Percentiles rank a stretch among this genome's conserved stretches.
Conservation (phyloP, 2,329 filamentous ascomycete genomes). For the Eutypella sp. region DNA sequence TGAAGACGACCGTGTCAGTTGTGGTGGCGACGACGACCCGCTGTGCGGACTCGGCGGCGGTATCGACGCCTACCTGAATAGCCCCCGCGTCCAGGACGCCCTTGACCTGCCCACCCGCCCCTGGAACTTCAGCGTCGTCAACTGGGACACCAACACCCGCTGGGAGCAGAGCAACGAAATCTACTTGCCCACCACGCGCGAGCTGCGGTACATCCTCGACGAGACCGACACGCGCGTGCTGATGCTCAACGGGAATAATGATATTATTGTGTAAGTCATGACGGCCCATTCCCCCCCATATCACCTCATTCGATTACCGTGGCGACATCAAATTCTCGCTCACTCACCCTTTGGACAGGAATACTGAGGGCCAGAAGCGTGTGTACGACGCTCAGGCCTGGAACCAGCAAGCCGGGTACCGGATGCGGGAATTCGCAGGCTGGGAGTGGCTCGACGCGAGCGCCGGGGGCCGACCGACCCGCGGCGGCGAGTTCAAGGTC, state of each 20-base stretch:
- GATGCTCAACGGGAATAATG: slow-evolving; percentile 6
- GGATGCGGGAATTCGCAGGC: slow-evolving; percentile 3
- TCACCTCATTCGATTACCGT: too few relatives aligned
- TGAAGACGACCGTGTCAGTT: slow-evolving; percentile 4
- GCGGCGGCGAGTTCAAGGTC: slow-evolving; percentile 7
- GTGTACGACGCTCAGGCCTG: slow-evolving; percentile 6
- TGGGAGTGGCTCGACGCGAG: slow-evolving; percentile 6
- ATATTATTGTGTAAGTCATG: slow-evolving; percentile 6
- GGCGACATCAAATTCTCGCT: too few relatives aligned
- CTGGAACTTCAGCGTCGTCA: slow-evolving; percentile 4
- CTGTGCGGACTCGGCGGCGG: slow-evolving; percentile 6
- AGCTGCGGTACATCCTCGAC: slow-evolving; percentile 6
- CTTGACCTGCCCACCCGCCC: background rate
- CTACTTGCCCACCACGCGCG: slow-evolving; percentile 6
- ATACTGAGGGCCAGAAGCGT: slow-evolving; percentile 8
- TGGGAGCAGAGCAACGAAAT: slow-evolving; percentile 2
- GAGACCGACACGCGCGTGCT: slow-evolving; percentile 1
- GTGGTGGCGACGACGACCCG: slow-evolving; percentile 2
- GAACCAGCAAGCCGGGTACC: slow-evolving; percentile 7
- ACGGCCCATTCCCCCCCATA: too few relatives aligned
- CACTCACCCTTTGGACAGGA: background rate
- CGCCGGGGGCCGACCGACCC: background rate
- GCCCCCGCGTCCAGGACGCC: slow-evolving; percentile 2
- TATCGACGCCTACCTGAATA: slow-evolving; percentile 7
- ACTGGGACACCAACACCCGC: slow-evolving; percentile 5